These are phyloP conservation scores for Fusarium abutilonis DNA, from an alignment of 2,329 filamentous ascomycete species.

Conservation along the genomic window DNA sequence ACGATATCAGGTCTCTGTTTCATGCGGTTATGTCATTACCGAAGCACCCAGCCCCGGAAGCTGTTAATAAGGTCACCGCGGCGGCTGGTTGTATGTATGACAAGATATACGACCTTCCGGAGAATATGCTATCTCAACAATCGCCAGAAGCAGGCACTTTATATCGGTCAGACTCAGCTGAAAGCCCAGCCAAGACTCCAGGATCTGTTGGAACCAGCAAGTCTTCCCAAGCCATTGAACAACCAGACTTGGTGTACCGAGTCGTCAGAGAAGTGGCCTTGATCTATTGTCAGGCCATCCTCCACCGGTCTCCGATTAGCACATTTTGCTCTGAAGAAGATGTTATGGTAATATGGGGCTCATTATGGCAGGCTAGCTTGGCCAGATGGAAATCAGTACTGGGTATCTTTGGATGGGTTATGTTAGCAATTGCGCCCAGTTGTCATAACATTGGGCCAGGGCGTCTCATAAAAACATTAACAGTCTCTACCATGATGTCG, in stretches of 20 bases:
- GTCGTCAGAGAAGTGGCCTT: constrained; percentile 58
- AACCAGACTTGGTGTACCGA: constrained; percentile 58
- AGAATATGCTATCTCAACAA: constrained; percentile 37
- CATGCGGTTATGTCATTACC: constrained; percentile 55
- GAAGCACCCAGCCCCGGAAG: constrained; percentile 46
- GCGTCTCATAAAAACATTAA: constrained; percentile 58
- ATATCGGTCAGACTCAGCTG: constrained; percentile 25
- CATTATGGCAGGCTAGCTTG: constrained; percentile 59
- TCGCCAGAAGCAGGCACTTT: constrained; percentile 20
- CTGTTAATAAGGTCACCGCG: constrained; percentile 53
- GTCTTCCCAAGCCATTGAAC: constrained; percentile 32
- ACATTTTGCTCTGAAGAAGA: constrained; percentile 52
- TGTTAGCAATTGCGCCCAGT: constrained; percentile 55
- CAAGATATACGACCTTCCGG: constrained; percentile 51
- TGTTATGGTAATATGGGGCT: constrained; percentile 57
- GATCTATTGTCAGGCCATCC: constrained; percentile 60
- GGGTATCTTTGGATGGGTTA: constrained; percentile 61
- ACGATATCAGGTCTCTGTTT: constrained; percentile 62
- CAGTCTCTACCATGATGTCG: constrained; percentile 56
- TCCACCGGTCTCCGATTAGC: constrained; percentile 55
- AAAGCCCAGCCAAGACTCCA: constrained; percentile 28
- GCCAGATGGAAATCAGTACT: constrained; percentile 58
- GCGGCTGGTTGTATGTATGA: constrained; percentile 55
- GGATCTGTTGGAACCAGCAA: constrained; percentile 27
- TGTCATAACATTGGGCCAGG: constrained; percentile 53